Percentiles rank a stretch among this genome's conserved stretches.
These are phyloP conservation scores for Wickerhamiella hasegawae DNA, from an alignment of 805 yeast species.

Conservation along the genomic window DNA sequence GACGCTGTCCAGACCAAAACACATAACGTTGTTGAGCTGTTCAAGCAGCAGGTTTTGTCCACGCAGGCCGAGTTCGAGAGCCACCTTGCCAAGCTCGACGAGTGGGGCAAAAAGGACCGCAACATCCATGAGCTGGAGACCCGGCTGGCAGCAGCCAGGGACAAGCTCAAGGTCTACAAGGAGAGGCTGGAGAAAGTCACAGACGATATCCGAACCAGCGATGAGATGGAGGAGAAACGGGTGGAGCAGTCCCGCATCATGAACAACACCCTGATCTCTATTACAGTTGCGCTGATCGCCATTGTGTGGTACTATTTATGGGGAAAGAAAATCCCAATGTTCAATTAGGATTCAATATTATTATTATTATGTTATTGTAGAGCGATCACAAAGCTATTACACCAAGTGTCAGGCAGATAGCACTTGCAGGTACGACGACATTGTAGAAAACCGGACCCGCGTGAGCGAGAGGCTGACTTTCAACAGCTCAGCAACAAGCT, in stretches of 20 bases:
- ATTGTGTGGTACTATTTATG: neutral
- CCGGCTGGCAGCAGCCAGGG: conserved; percentile 13
- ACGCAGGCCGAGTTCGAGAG: conserved; percentile 12
- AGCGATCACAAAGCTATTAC: neutral
- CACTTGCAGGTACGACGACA: conserved; percentile 62
- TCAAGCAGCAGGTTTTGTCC: conserved; percentile 10
- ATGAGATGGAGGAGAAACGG: neutral
- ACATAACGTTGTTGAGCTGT: conserved; percentile 9
- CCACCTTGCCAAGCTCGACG: conserved; percentile 13
- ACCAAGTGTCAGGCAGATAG: conserved; percentile 20
- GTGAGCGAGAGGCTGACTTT: conserved; percentile 44
- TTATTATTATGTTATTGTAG: neutral
- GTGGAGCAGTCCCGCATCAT: neutral
- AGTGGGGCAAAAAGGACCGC: conserved; percentile 14
- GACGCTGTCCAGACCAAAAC: conserved; percentile 13
- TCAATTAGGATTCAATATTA: neutral
- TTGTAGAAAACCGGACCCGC: conserved; percentile 55
- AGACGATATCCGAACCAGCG: neutral
- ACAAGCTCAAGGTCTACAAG: conserved; percentile 14
- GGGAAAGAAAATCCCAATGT: too few species aligned
- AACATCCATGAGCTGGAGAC: conserved; percentile 14
- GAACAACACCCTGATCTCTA: neutral
- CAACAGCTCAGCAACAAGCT: conserved; percentile 47
- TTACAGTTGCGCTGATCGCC: neutral
- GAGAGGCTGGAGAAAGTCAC: conserved; percentile 9